phyloP scores from a whole-genome alignment of 306 rosid species.

The Rosa chinensis region DNA sequence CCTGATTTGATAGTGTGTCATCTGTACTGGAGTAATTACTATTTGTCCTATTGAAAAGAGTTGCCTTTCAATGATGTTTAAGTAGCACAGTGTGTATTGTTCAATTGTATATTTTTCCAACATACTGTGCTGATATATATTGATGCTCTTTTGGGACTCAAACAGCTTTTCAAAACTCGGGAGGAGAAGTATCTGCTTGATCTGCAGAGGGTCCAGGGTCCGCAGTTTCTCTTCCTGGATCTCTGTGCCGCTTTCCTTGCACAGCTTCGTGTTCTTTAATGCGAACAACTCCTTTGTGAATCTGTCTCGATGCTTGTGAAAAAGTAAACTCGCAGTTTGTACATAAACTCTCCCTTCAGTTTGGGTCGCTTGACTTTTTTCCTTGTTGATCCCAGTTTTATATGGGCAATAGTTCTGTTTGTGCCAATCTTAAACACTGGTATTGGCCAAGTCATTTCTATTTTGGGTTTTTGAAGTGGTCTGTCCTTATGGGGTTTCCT shows the following conservation, averaged over 20 bases:
- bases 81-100: not conserved
- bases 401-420: constrained; percentile 42
- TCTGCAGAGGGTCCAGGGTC: constrained; percentile 90
- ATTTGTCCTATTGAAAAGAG: not conserved
- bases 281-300: constrained; percentile 30
- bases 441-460: constrained; percentile 23
- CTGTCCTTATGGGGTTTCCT: constrained; percentile 16
- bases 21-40: not conserved
- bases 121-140: constrained; percentile 6
- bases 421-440: constrained; percentile 34
- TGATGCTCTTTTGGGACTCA: constrained; percentile 13
- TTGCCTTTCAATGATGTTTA: not conserved
- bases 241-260: constrained; percentile 95
- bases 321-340: constrained; percentile 34
- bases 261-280: constrained; percentile 69
- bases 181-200: constrained; percentile 94
- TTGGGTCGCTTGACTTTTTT: constrained; percentile 11
- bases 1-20: not conserved
- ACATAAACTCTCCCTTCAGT: constrained; percentile 31
- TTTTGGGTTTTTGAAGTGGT: constrained; percentile 22
- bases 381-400: constrained; percentile 31
- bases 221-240: constrained; percentile 90
- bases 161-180: constrained; percentile 79
- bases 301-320: constrained; percentile 37
- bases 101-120: not conserved